These are phyloP conservation scores for Neoascochyta sp. DNA, from an alignment of 2,329 filamentous ascomycete species.

Conservation along the genomic window DNA sequence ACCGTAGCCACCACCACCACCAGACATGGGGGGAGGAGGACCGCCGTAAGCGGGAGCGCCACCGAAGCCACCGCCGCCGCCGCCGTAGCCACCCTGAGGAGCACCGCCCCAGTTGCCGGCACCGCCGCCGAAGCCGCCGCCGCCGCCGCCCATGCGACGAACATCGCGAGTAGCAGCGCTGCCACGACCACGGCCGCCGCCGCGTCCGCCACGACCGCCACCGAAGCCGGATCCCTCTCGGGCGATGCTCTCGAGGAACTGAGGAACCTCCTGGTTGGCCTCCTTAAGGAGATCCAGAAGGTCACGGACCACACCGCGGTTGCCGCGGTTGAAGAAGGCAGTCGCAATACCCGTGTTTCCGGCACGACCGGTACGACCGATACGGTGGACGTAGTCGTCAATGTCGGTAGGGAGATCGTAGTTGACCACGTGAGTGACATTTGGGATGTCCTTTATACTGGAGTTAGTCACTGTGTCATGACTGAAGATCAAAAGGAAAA, in stretches of 20 bases:
- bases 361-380: constrained; percentile 98
- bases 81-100: constrained; percentile 27
- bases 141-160: constrained; percentile 60
- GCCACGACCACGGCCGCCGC: constrained; percentile 70
- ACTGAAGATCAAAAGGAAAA: neutral
- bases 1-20: constrained; percentile 43
- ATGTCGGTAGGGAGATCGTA: constrained; percentile 99
- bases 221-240: constrained; percentile 81
- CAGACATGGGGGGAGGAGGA: constrained; percentile 48
- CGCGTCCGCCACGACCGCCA: constrained; percentile 61
- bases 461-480: neutral
- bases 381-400: constrained; percentile 98
- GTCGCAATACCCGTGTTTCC: constrained; percentile 98
- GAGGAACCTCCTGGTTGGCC: constrained; percentile 92
- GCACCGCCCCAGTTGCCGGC: constrained; percentile 44
- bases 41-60: constrained; percentile 58
- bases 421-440: constrained; percentile 96
- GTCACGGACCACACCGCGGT: constrained; percentile 95
- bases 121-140: constrained; percentile 52
- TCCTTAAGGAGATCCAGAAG: constrained; percentile 98
- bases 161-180: constrained; percentile 76
- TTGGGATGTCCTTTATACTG: constrained; percentile 71
- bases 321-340: constrained; percentile 99
- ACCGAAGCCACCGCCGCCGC: constrained; percentile 44
- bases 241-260: constrained; percentile 95